Conservation (phyloP, 2,329 filamentous ascomycete genomes). For the Colletotrichum acutatum region DNA sequence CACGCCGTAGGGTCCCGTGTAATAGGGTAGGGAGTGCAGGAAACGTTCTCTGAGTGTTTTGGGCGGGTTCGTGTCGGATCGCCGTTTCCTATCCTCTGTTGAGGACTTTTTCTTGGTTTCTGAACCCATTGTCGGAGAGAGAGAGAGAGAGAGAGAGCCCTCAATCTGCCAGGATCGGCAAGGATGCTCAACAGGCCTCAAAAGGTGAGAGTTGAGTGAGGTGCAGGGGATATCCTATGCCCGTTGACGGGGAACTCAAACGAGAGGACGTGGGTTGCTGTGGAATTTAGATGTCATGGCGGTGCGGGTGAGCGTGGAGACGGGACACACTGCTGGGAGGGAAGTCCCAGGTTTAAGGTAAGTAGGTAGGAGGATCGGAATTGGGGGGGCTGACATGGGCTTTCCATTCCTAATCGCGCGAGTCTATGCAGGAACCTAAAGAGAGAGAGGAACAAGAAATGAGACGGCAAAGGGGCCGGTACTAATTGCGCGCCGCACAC, state of each 20-base stretch:
- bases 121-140: neutral
- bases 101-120: neutral
- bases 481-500: neutral
- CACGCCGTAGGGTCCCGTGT: constrained; percentile 74
- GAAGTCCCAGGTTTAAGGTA: neutral
- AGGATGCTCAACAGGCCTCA: neutral
- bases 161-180: no score
- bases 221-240: neutral
- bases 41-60: constrained; percentile 50
- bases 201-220: neutral
- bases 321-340: neutral
- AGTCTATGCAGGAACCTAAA: neutral
- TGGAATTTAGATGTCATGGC: constrained; percentile 7
- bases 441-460: neutral
- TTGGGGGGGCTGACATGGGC: neutral
- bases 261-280: neutral
- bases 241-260: neutral
- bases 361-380: neutral
- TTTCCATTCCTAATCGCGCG: neutral
- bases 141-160: neutral
- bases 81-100: neutral
- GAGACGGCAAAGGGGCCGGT: neutral
- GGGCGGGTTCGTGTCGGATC: constrained; percentile 41
- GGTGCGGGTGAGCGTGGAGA: neutral
- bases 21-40: constrained; percentile 64